These are phyloP conservation scores for Mortierella sp. DNA, from an alignment of 371 early-diverging fungal genomes.

Conservation along the genomic window DNA sequence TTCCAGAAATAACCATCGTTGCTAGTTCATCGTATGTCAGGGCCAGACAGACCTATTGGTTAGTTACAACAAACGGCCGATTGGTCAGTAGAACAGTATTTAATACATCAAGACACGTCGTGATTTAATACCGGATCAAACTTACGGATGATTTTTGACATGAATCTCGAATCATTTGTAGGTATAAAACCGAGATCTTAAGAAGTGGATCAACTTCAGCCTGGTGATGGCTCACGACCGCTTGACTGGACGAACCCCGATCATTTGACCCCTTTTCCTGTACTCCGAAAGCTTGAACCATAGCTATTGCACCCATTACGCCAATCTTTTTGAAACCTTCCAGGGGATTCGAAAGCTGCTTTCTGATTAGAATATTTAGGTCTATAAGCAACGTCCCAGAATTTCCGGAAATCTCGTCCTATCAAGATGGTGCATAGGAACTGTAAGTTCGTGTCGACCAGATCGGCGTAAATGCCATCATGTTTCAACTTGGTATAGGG, in stretches of 20 bases:
- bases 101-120: not conserved
- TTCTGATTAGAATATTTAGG: conserved; percentile 81
- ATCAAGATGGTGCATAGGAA: not conserved
- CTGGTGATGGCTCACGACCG: conserved; percentile 26
- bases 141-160: conserved; percentile 66
- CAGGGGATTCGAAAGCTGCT: conserved; percentile 82
- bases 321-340: conserved; percentile 82
- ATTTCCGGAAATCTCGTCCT: conserved; percentile 41
- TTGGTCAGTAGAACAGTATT: not conserved
- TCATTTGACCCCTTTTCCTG: conserved; percentile 37
- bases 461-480: not conserved
- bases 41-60: conserved; percentile 69
- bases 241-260: conserved; percentile 42
- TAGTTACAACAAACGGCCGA: not conserved
- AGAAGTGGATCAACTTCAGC: conserved; percentile 61
- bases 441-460: not conserved
- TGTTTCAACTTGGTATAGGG: no score
- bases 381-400: conserved; percentile 69
- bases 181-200: conserved; percentile 58
- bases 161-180: conserved; percentile 61
- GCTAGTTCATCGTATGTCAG: conserved; percentile 84
- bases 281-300: conserved; percentile 76
- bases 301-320: conserved; percentile 79
- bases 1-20: conserved; percentile 63
- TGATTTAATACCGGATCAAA: not conserved